phyloP scores from a whole-genome alignment of 2,329 filamentous ascomycete genomes.

The Colletotrichum paranaense region DNA sequence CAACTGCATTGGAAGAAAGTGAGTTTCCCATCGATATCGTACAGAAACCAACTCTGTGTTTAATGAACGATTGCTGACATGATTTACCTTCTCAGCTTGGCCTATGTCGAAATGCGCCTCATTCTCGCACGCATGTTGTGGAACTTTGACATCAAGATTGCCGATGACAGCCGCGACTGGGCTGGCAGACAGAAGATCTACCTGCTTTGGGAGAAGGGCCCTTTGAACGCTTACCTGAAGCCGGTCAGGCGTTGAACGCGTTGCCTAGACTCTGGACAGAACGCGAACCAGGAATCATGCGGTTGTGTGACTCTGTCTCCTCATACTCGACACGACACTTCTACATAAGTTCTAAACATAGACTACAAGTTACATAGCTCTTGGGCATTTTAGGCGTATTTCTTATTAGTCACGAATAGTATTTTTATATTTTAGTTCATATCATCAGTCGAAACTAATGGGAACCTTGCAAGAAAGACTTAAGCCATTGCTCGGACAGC shows the following conservation, averaged over 20 bases:
- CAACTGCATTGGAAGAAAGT: slow-evolving; percentile 63
- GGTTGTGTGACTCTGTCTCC: no score
- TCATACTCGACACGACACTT: neutral
- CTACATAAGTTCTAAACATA: no score
- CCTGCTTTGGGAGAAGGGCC: slow-evolving; percentile 29
- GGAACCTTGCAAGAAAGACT: no score
- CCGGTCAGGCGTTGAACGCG: slow-evolving; percentile 14
- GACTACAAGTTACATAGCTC: no score
- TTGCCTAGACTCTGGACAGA: no score
- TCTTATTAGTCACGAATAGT: no score
- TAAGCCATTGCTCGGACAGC: no score
- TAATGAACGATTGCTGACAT: neutral
- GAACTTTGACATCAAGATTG: slow-evolving; percentile 57
- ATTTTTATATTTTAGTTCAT: no score
- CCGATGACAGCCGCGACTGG: slow-evolving; percentile 48
- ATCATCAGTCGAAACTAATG: no score
- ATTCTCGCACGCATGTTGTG: slow-evolving; percentile 57
- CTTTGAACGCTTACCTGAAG: slow-evolving; percentile 26
- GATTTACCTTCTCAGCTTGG: slow-evolving; percentile 43
- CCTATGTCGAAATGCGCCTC: slow-evolving; percentile 60
- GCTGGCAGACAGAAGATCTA: slow-evolving; percentile 39
- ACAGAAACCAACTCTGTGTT: neutral
- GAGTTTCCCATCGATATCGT: slow-evolving; percentile 39
- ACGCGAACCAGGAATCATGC: no score
- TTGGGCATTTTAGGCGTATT: no score